phyloP scores from a whole-genome alignment of 192 early-diverging fungal species.

The Obelidium mucronatum region DNA sequence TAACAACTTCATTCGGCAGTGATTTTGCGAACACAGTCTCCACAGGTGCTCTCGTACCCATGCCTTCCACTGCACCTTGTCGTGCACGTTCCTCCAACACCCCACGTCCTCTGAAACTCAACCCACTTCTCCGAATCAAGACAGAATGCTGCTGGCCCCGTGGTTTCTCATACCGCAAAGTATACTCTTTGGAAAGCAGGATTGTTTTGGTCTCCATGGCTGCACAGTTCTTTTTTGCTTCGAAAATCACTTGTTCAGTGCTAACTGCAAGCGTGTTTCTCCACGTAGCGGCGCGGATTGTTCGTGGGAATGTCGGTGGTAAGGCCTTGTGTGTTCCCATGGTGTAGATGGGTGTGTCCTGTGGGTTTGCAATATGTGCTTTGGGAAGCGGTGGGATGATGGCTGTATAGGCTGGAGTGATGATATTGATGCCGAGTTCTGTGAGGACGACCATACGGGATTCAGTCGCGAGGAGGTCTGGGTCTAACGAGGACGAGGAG shows the following conservation, averaged over 20 bases:
- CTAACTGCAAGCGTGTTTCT: conserved; percentile 42
- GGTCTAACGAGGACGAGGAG: no score
- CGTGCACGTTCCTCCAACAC: conserved; percentile 25
- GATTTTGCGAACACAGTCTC: conserved; percentile 3
- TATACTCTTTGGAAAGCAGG: conserved; percentile 19
- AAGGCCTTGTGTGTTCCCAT: conserved; percentile 46
- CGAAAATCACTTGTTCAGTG: background rate
- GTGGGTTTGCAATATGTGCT: conserved; percentile 48
- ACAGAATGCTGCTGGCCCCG: background rate
- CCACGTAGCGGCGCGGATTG: conserved; percentile 45
- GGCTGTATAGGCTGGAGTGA: conserved; percentile 36
- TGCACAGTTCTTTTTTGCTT: conserved; percentile 1
- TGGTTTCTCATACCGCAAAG: background rate
- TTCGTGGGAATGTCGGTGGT: conserved; percentile 37
- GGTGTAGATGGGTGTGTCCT: conserved; percentile 48
- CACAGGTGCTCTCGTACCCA: background rate
- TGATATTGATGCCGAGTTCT: conserved; percentile 59
- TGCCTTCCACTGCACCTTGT: conserved; percentile 3
- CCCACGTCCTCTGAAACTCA: conserved; percentile 48
- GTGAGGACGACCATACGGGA: conserved; percentile 55
- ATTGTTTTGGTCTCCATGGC: conserved; percentile 13
- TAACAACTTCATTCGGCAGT: background rate
- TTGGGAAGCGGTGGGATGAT: conserved; percentile 49
- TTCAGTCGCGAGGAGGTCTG: conserved; percentile 8
- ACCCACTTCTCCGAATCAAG: conserved; percentile 14